Evolutionary conservation across 2,329 filamentous ascomycete species (phyloP).

Genomic region (Colletotrichum sidae): DNA sequence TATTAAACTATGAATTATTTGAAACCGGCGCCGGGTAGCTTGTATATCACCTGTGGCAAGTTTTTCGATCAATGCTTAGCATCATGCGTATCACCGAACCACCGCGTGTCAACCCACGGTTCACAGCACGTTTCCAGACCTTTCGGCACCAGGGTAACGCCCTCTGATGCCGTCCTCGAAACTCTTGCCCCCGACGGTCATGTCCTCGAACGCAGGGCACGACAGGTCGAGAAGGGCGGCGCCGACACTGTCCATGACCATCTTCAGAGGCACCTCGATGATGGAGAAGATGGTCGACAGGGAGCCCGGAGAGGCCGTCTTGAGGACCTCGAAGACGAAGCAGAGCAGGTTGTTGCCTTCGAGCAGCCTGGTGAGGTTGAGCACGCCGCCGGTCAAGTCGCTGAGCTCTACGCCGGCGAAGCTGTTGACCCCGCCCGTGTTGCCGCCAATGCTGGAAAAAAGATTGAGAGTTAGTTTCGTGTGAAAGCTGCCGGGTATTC

Average conservation of each 20-base stretch:
- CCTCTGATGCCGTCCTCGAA: constrained; percentile 26
- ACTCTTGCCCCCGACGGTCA: constrained; percentile 42
- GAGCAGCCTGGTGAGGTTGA: constrained; percentile 53
- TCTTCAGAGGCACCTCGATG: constrained; percentile 45
- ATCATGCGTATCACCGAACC: no score
- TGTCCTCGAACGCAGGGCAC: constrained; percentile 46
- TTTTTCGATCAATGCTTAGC: no score
- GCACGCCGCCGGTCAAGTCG: constrained; percentile 57
- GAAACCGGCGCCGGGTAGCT: no score
- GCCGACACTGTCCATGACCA: constrained; percentile 48
- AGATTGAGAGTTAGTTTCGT: not conserved
- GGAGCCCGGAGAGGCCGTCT: constrained; percentile 55
- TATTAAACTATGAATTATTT: no score
- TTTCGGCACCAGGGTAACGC: constrained; percentile 19
- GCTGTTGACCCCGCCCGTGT: constrained; percentile 61
- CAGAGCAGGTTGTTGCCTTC: constrained; percentile 61
- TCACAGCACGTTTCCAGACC: constrained; percentile 20
- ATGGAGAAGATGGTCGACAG: constrained; percentile 51
- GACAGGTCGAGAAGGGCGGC: constrained; percentile 42
- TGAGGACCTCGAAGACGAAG: constrained; percentile 50
- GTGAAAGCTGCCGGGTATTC: not conserved
- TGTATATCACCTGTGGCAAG: no score
- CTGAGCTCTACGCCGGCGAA: constrained; percentile 59
- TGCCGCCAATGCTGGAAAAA: constrained; percentile 58
- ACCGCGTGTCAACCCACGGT: not conserved